Evolutionary conservation across 495 filamentous ascomycete species (phyloP).

Genomic region (Trichocladium antarcticum): DNA sequence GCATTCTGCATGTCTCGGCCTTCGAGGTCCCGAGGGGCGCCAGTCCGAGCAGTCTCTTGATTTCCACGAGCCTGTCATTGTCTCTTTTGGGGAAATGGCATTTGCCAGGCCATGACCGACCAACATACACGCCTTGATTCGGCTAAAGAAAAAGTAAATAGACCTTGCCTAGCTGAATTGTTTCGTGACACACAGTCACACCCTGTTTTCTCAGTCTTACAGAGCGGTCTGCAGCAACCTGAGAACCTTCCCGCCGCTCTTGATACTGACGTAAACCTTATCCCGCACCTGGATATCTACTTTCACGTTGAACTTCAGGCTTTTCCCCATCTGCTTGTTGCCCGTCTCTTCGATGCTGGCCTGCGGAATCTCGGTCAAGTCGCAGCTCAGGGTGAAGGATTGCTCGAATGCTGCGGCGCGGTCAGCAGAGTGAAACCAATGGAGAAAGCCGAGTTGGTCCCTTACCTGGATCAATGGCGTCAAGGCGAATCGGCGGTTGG

Average conservation of each 20-base stretch:
- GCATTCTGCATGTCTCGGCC: too few relatives aligned
- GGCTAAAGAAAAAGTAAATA: too few relatives aligned
- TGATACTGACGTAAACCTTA: constrained; percentile 14
- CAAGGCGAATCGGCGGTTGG: constrained; percentile 11
- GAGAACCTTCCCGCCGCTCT: constrained; percentile 11
- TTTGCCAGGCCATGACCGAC: too few relatives aligned
- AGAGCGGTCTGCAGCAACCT: constrained; percentile 5
- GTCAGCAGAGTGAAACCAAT: not conserved
- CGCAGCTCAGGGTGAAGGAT: constrained; percentile 10
- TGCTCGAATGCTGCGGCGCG: constrained; percentile 5
- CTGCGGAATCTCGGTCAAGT: constrained; percentile 16
- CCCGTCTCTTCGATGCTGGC: not conserved
- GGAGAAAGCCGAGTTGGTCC: not conserved
- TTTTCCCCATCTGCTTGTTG: constrained; percentile 9
- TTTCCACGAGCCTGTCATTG: too few relatives aligned
- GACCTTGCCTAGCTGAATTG: too few relatives aligned
- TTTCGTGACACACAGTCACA: too few relatives aligned
- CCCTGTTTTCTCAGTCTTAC: not conserved
- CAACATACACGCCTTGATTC: too few relatives aligned
- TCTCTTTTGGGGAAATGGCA: too few relatives aligned
- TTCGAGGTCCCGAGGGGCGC: too few relatives aligned
- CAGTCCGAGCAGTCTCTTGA: too few relatives aligned
- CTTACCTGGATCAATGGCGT: constrained; percentile 5
- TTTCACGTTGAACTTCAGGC: constrained; percentile 15
- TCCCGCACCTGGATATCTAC: constrained; percentile 16